Evolutionary conservation across 345 rosid genomes (phyloP), one percentile per base, ranked within the genome.

Genomic region (Hibiscus mutabilis): DNA sequence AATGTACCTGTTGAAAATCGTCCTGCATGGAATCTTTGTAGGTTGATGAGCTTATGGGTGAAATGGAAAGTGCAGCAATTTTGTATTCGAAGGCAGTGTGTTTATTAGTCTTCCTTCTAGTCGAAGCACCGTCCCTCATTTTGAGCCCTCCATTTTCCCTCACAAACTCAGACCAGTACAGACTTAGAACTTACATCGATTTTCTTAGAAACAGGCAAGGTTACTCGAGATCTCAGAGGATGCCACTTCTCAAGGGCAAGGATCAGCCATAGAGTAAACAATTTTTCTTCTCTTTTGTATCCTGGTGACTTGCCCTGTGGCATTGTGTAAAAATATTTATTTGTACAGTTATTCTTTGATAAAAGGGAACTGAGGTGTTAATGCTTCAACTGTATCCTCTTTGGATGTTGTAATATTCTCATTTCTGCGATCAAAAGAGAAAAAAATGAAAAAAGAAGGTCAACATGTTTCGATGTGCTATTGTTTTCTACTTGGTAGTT

Each of bases 101-200:
- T 16, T 81, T 94, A 80, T 73, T 94, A 69, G 79, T 82, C 57
- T 92, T 94, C 77, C 97, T 94, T 73, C 73, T 90, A 66, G 89
- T 88, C 62, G 99, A 94, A 80, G 99, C 99, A 58, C 96, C 97
- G 4, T 86, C 90, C 12, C 92, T 92, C 68, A 83, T 86, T 72
- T 82, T 95, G 46, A 95, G 88, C 72, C 99, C 98, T n/a, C 92
- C 96, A 1, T 82, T 95, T 75, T 92, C 96, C 24, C 94, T 95
- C 72, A 92, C 99, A 74, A 90, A 88, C 81, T 86, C 92, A 18
- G 59, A 55, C 24, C 59, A 88, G 67, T 79, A 81, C 59, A 82
- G 96, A 68, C 96, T 95, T 14, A 80, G 82, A 18, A 82, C 66
- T n/a, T 95, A 90, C 78, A 89, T 95, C 9, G 87, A 85, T 64